Evolutionary conservation across 2,329 filamentous ascomycete genomes (phyloP).

Genomic region (Knoxdaviesia capensis): DNA sequence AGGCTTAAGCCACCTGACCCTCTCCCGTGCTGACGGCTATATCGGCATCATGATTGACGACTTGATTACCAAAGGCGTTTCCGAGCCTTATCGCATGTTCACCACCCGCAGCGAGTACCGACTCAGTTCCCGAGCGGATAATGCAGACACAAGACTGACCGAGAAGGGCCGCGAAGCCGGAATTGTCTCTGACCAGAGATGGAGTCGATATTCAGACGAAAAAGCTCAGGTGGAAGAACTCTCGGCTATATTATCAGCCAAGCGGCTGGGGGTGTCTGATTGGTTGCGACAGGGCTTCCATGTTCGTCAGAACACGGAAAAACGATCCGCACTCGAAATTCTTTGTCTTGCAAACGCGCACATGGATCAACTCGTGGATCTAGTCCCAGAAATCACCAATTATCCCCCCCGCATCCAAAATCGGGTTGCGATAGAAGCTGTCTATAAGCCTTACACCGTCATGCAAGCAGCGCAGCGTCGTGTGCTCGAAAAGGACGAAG

Average conservation of each 20-base stretch:
- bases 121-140: conserved; percentile 80
- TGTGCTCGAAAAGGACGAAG: conserved; percentile 58
- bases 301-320: conserved; percentile 42
- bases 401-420: conserved; percentile 39
- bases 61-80: conserved; percentile 87
- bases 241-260: conserved; percentile 34
- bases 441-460: conserved; percentile 71
- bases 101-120: conserved; percentile 90
- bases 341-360: conserved; percentile 45
- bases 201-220: conserved; percentile 47
- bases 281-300: conserved; percentile 56
- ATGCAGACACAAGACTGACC: conserved; percentile 77
- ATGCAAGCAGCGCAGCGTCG: conserved; percentile 48
- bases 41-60: conserved; percentile 99
- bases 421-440: conserved; percentile 62
- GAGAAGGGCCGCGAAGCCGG: conserved; percentile 56
- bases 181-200: conserved; percentile 60
- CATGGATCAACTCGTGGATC: conserved; percentile 32
- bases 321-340: conserved; percentile 60
- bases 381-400: conserved; percentile 33
- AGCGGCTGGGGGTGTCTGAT: conserved; percentile 34
- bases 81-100: conserved; percentile 97
- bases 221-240: conserved; percentile 48
- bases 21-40: conserved; percentile 76
- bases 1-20: conserved; percentile 40